These are phyloP conservation scores for Porphyrellus cyaneotinctus DNA, from an alignment of 768 basidiomycete species.

Conservation along the genomic window DNA sequence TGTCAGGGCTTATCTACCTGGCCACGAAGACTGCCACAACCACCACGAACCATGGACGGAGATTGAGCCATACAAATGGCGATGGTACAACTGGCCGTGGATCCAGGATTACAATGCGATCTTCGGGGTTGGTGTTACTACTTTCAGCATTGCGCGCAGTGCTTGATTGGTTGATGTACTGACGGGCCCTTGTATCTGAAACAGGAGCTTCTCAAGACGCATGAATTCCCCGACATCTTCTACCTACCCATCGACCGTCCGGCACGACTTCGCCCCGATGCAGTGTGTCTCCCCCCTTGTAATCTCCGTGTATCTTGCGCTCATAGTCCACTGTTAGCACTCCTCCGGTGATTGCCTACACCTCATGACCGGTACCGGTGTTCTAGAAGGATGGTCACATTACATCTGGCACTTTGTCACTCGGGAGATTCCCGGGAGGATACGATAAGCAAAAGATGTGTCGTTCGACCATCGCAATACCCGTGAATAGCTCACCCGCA, in stretches of 20 bases:
- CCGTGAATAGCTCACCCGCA: background rate
- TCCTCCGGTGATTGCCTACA: constrained; percentile 44
- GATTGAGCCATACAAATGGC: constrained; percentile 41
- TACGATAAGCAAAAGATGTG: constrained; percentile 13
- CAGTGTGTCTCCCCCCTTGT: constrained; percentile 38
- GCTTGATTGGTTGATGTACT: background rate
- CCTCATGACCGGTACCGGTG: constrained; percentile 43
- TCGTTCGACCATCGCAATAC: background rate
- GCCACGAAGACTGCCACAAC: constrained; percentile 63
- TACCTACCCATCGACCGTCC: constrained; percentile 61
- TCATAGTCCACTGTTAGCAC: constrained; percentile 31
- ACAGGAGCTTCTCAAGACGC: constrained; percentile 41
- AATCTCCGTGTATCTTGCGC: background rate
- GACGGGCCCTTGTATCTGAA: background rate
- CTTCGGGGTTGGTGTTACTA: constrained; percentile 47
- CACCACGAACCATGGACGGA: constrained; percentile 42
- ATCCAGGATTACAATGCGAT: constrained; percentile 54
- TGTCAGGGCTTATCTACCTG: constrained; percentile 58
- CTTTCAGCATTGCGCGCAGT: background rate
- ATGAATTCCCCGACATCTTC: constrained; percentile 50
- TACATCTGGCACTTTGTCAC: constrained; percentile 49
- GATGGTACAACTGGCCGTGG: constrained; percentile 64
- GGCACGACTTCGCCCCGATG: constrained; percentile 58
- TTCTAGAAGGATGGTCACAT: constrained; percentile 49
- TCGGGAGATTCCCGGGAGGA: constrained; percentile 30